phyloP scores from a whole-genome alignment of 192 early-diverging fungal species.

The Podochytrium sp. region DNA sequence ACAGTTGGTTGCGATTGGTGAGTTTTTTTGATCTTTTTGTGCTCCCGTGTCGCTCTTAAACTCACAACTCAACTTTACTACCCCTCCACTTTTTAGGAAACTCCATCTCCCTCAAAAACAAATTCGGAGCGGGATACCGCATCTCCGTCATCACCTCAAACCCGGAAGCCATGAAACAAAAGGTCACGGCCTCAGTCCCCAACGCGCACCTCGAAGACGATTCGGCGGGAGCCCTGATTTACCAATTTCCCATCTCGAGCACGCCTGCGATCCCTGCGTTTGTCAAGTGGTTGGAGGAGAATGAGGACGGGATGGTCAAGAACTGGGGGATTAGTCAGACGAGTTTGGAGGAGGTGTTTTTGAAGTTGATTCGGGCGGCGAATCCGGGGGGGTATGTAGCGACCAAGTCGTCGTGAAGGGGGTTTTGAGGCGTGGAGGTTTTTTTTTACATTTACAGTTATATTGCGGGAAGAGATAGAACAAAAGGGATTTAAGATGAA shows the following conservation, averaged over 20 bases:
- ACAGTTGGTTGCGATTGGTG: constrained; percentile 59
- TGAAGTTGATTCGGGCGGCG: constrained; percentile 52
- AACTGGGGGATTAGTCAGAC: constrained; percentile 71
- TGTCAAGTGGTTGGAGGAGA: constrained; percentile 60
- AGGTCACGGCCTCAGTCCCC: constrained; percentile 51
- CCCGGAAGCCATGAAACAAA: constrained; percentile 50
- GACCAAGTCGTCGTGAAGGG: neutral
- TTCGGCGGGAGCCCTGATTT: constrained; percentile 67
- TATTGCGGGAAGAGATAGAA: neutral
- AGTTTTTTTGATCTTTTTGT: neutral
- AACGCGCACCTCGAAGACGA: constrained; percentile 70
- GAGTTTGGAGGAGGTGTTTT: constrained; percentile 74
- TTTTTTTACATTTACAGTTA: neutral
- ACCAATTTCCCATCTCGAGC: constrained; percentile 60
- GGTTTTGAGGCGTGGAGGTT: neutral
- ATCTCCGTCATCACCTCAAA: constrained; percentile 63
- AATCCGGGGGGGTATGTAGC: constrained; percentile 42
- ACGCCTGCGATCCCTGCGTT: constrained; percentile 53
- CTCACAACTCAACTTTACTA: too few species aligned
- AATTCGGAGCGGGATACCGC: constrained; percentile 75
- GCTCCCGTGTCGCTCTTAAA: too few species aligned
- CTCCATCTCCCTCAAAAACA: constrained; percentile 73
- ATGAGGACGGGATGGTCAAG: constrained; percentile 50
- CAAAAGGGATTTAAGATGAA: too few species aligned
- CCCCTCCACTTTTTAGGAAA: constrained; percentile 45